Base-by-base conservation (phyloP, 495 filamentous ascomycete species). In the Articulospora tetracladia region DNA sequence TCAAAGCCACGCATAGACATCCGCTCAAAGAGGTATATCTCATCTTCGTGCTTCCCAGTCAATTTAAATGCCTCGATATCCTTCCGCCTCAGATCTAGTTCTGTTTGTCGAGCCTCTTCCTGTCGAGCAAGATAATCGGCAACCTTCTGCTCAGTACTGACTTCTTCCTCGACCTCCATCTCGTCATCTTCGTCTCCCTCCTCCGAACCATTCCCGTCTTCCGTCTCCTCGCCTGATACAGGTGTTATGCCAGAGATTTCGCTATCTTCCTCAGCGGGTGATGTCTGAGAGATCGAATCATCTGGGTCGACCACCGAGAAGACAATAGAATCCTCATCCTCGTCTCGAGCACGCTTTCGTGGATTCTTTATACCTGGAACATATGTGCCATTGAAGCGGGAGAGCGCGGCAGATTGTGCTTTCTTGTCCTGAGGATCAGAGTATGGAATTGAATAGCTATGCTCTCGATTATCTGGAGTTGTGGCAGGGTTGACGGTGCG, bases 1-100 rank as follows among this genome's bases (percentile, higher is more conserved):
- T 88, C 84, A 27, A 77, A 79, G 3, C 86, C 83, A 25, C 86
- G 80, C 67, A 81, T 79, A 3, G 75, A 71, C 12, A 89, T 70
- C 47, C 78, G 77, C 39, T 79, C 71, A 67, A 79, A 84, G 13
- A 89, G 73, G 44, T 70, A 72, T 32, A 79, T 73, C 56, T 86
- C 85, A 34, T 81, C 77, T 13, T 73, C 62, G 17, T 72, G 76
- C 75, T 73, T 73, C 61, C 66, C 72, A 46, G 59, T 60, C 34
- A 57, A 67, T 25, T 54, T 61, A 23, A 53, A 57, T 46, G 57
- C 51, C 22, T 57, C 47, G 30, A 68, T 54, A 24, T 52, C 53
- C 22, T 64, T 57, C 48, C 30, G 30, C 44, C 50, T 64, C 41
- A 63, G 23, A 23, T 36, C 55, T 25, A 63, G 61, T 60, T 72